Evolutionary conservation across 352 stramenopile species (phyloP).

Genomic region (Pythium phragmitis): DNA sequence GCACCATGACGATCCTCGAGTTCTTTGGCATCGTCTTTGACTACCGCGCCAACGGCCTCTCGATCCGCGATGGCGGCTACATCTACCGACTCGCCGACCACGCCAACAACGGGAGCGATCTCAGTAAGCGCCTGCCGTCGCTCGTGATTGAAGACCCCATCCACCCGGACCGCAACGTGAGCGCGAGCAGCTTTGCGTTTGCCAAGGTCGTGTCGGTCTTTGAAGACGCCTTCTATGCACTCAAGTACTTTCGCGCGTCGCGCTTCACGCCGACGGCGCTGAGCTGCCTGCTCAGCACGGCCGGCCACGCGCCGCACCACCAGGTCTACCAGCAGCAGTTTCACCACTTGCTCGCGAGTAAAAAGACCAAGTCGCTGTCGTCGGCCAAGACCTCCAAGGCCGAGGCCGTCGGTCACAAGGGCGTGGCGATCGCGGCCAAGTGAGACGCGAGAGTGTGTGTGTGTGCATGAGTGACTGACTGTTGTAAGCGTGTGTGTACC

Average conservation of each 20-base stretch:
- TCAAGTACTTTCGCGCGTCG: slow-evolving; percentile 79
- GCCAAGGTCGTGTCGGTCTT: slow-evolving; percentile 82
- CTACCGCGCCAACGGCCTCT: slow-evolving; percentile 81
- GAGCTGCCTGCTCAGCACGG: slow-evolving; percentile 74
- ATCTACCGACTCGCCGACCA: slow-evolving; percentile 78
- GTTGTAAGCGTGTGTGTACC: slow-evolving; percentile 5
- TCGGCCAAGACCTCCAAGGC: background rate
- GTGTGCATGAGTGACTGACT: slow-evolving; percentile 2
- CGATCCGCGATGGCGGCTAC: slow-evolving; percentile 83
- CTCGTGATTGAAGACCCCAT: slow-evolving; percentile 91
- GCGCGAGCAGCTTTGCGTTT: slow-evolving; percentile 85
- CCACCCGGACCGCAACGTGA: slow-evolving; percentile 84
- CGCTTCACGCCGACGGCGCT: slow-evolving; percentile 77
- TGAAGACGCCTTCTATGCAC: slow-evolving; percentile 82
- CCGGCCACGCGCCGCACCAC: slow-evolving; percentile 44
- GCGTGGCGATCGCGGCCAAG: slow-evolving; percentile 19
- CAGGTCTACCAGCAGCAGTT: slow-evolving; percentile 21
- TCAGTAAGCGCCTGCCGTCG: slow-evolving; percentile 50
- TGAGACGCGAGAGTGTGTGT: slow-evolving; percentile 3
- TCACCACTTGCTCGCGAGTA: slow-evolving; percentile 16
- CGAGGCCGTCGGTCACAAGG: background rate
- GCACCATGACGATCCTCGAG: slow-evolving; percentile 78
- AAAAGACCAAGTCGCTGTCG: slow-evolving; percentile 3
- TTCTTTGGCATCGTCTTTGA: slow-evolving; percentile 87
- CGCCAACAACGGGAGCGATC: slow-evolving; percentile 32